These are phyloP conservation scores for Glarea lozoyensis DNA, from an alignment of 495 filamentous ascomycete genomes.

Conservation along the genomic window DNA sequence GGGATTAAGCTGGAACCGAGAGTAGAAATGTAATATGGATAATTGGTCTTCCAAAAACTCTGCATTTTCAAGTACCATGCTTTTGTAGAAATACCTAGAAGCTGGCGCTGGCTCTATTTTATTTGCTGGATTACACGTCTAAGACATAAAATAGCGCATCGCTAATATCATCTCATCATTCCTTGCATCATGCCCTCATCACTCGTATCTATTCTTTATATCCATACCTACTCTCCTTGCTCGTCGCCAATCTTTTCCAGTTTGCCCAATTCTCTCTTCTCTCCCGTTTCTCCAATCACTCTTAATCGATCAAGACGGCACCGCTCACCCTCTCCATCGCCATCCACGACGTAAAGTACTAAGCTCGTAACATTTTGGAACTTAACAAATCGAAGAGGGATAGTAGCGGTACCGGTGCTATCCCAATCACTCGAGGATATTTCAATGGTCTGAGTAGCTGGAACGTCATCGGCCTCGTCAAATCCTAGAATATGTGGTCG, in stretches of 20 bases:
- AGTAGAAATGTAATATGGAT: too few species aligned
- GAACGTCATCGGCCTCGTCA: slow-evolving; percentile 84
- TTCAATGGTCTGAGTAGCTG: slow-evolving; percentile 65
- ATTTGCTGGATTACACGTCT: too few species aligned
- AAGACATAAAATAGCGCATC: too few species aligned
- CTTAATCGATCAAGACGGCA: slow-evolving; percentile 76
- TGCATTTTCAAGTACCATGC: too few species aligned
- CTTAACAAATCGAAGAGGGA: slow-evolving; percentile 86
- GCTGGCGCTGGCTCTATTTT: too few species aligned
- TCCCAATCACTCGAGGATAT: slow-evolving; percentile 79
- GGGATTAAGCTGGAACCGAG: too few species aligned
- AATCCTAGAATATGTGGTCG: slow-evolving; percentile 83
- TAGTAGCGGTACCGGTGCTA: slow-evolving; percentile 74
- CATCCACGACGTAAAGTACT: slow-evolving; percentile 83
- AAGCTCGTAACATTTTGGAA: slow-evolving; percentile 87
- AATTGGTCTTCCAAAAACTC: too few species aligned
- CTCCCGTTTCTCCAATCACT: slow-evolving; percentile 84
- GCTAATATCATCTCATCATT: too few species aligned
- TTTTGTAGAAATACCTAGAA: too few species aligned
- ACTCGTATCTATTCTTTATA: background rate
- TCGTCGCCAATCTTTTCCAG: slow-evolving; percentile 88
- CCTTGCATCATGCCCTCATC: background rate
- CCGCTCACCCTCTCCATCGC: slow-evolving; percentile 79
- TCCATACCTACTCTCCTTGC: slow-evolving; percentile 48
- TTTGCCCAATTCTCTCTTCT: slow-evolving; percentile 89